Base-by-base conservation (phyloP, 441 rosid genomes). In the Mallotus repandus region DNA sequence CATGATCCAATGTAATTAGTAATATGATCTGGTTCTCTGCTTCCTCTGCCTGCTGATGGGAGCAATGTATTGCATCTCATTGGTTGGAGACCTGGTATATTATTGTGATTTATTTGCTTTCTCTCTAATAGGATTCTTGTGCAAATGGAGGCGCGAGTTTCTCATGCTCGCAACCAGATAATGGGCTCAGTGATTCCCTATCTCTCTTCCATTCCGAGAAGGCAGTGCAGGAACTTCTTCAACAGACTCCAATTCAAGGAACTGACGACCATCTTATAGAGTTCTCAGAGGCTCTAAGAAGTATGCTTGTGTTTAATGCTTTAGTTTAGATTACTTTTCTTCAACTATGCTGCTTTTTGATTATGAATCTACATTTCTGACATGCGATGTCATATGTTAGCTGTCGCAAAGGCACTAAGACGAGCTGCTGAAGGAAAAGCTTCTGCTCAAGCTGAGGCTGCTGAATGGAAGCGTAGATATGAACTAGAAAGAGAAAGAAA, bases 401-500 rank as follows among this genome's bases (percentile, higher is more conserved):
- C 99, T 89, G 99, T 96, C 88, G 97, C 96, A 19, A 96, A 93
- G 88, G 89, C 97, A 61, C 79, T 96, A 71, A 86, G 97, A 60
- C 89, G 92, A 75, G 95, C 97, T 81, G 97, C 99, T 65, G 99
- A 96, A 85, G 99, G 91, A 64, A 96, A 93, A 74, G 99, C 97
- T 61, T 79, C 90, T 80, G 98, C 98, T 68, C 98, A 96, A 87
- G 97, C 96, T 43, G 98, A 96, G 85, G 98, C 97, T 69, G 86
- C 97, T 79, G 98, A 96, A 81, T 96, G 99, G 99, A 93, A 93
- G 81, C 93, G 97, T 70, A 85, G 89, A 88, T 96, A 85, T 73
- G 97, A 96, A 79, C 76, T 93, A 74, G 97, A 93, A 87, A 89
- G 83, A 79, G 79, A 84, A 38, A 85, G 85, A 72, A 96, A 87